Percentiles rank a stretch among this genome's conserved stretches.
phyloP scores from a whole-genome alignment of 495 filamentous ascomycete species.

The Tirmania nivea region DNA sequence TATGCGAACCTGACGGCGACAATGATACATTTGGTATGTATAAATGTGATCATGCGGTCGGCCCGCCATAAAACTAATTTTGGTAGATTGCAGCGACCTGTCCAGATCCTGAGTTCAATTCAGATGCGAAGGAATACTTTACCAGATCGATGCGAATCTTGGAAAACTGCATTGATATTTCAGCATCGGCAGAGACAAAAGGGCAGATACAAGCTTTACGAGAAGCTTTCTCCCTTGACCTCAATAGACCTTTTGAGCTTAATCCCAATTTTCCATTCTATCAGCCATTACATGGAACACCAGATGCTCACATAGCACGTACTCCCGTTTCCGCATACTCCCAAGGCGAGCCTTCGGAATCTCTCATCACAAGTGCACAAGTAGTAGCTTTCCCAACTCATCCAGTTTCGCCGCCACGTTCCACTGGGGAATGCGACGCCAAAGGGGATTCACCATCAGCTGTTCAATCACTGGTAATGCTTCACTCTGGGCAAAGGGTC shows the following conservation, averaged over 20 bases:
- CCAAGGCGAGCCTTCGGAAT: constrained; percentile 24
- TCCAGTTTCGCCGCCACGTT: constrained; percentile 67
- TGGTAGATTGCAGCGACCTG: constrained; percentile 60
- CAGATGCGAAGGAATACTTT: constrained; percentile 74
- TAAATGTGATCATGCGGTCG: neutral
- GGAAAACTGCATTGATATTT: constrained; percentile 61
- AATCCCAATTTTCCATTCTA: constrained; percentile 67
- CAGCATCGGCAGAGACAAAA: constrained; percentile 85
- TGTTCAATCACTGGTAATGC: constrained; percentile 56
- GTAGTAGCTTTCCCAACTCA: constrained; percentile 55
- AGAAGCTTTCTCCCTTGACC: constrained; percentile 82
- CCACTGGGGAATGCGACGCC: constrained; percentile 46
- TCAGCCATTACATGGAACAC: constrained; percentile 37
- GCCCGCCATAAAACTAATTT: constrained; percentile 3
- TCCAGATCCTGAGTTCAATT: constrained; percentile 71
- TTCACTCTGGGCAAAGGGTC: constrained; percentile 34
- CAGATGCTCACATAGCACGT: constrained; percentile 25
- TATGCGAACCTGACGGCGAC: constrained; percentile 83
- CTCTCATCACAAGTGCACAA: constrained; percentile 30
- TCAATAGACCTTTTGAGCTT: constrained; percentile 63
- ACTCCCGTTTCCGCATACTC: constrained; percentile 24
- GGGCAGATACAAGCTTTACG: constrained; percentile 74
- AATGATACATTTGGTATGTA: constrained; percentile 77
- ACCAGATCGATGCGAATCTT: constrained; percentile 88
- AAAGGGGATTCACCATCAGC: constrained; percentile 58